Percentiles rank a stretch among this genome's conserved stretches.
Conservation (phyloP, 2,329 filamentous ascomycete genomes). For the Leptographium radiaticola region DNA sequence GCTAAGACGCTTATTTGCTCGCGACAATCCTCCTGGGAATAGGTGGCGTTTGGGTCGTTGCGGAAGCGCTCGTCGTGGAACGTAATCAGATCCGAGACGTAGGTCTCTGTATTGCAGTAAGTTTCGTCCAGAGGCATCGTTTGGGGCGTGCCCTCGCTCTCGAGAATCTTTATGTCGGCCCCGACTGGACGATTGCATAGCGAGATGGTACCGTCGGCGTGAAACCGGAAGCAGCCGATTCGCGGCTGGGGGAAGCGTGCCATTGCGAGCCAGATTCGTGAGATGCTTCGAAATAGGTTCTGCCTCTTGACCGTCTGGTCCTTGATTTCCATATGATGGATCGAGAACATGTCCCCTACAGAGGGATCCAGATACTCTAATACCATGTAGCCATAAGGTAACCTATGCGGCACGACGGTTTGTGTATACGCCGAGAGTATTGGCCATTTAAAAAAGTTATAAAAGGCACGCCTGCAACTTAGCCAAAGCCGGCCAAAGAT, state of each 20-base stretch:
- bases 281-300: neutral
- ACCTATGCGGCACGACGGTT: no score
- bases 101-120: neutral
- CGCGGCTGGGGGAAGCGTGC: neutral
- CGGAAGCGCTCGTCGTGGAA: neutral
- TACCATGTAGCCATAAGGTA: no score
- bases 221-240: neutral
- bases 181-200: neutral
- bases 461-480: no score
- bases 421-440: no score
- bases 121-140: neutral
- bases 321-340: no score
- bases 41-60: neutral
- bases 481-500: no score
- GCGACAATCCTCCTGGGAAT: neutral
- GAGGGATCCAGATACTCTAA: no score
- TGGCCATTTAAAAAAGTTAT: no score
- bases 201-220: neutral
- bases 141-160: neutral
- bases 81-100: neutral
- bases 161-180: neutral
- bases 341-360: no score
- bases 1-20: neutral
- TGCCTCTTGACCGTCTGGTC: neutral
- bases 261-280: neutral